These are phyloP conservation scores for Catharanthus roseus DNA, from an alignment of 257 asterid genomes.

Conservation along the genomic window DNA sequence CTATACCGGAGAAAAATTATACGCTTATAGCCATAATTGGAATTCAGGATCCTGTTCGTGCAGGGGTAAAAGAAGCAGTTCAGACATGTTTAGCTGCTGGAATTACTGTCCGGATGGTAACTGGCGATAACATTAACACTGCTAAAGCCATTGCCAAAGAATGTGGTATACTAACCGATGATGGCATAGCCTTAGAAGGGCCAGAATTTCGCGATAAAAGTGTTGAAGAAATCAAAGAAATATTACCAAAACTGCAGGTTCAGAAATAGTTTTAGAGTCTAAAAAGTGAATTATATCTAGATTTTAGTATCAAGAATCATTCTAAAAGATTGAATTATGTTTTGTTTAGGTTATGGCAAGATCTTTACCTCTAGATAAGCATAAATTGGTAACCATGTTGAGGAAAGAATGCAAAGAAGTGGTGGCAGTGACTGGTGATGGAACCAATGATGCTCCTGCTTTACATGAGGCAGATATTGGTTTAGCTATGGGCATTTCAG, in stretches of 20 bases:
- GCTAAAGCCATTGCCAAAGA: slow-evolving; percentile 84
- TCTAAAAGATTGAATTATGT: slow-evolving; percentile 6
- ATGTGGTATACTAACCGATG: slow-evolving; percentile 68
- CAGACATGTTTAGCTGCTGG: slow-evolving; percentile 71
- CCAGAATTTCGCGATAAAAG: slow-evolving; percentile 54
- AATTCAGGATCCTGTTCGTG: slow-evolving; percentile 73
- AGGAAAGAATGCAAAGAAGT: slow-evolving; percentile 59
- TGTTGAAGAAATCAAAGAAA: slow-evolving; percentile 48
- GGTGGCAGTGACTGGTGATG: slow-evolving; percentile 90
- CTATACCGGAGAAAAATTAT: slow-evolving; percentile 48
- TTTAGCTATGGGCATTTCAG: slow-evolving; percentile 89
- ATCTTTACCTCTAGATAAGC: slow-evolving; percentile 69
- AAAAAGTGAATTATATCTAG: background rate
- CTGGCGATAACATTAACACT: slow-evolving; percentile 79
- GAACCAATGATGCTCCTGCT: slow-evolving; percentile 98
- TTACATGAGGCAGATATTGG: slow-evolving; percentile 89
- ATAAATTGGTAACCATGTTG: slow-evolving; percentile 52
- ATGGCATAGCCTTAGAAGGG: slow-evolving; percentile 75
- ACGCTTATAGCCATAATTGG: slow-evolving; percentile 69
- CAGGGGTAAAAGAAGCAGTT: slow-evolving; percentile 75
- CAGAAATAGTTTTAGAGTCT: background rate
- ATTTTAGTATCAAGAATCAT: background rate
- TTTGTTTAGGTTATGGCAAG: slow-evolving; percentile 62
- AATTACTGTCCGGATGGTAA: slow-evolving; percentile 68
- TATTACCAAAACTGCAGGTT: slow-evolving; percentile 72